A percentile compares a stretch with the other conserved stretches of the same genome.
phyloP scores from a whole-genome alignment of 2,329 filamentous ascomycete species.

The Hymenoscyphus linearis region DNA sequence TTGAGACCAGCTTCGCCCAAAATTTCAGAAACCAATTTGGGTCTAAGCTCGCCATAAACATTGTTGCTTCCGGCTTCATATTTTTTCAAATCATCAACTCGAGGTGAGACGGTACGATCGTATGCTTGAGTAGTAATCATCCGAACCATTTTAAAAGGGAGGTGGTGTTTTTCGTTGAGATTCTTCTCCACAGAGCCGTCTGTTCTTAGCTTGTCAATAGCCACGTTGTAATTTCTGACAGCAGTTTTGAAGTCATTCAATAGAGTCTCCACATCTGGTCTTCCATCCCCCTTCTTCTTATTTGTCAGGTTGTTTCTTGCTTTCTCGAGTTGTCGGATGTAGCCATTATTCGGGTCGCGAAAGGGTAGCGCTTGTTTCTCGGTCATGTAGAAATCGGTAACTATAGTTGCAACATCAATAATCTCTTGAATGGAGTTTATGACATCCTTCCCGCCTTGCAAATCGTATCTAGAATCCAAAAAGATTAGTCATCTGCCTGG shows the following conservation, averaged over 20 bases:
- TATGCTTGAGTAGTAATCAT: conserved; percentile 86
- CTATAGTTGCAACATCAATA: conserved; percentile 60
- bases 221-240: conserved; percentile 71
- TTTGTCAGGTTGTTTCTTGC: conserved; percentile 38
- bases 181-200: conserved; percentile 69
- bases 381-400: conserved; percentile 73
- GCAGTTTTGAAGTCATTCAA: conserved; percentile 65
- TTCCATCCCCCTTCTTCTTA: conserved; percentile 54
- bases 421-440: conserved; percentile 74
- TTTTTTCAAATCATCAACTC: conserved; percentile 74
- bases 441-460: conserved; percentile 73
- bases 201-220: conserved; percentile 58
- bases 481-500: not conserved
- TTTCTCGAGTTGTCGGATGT: conserved; percentile 71
- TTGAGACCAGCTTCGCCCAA: conserved; percentile 71
- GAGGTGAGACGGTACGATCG: conserved; percentile 84
- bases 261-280: conserved; percentile 24
- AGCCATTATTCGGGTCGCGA: conserved; percentile 65
- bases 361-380: conserved; percentile 62
- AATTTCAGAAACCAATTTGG: conserved; percentile 77
- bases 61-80: conserved; percentile 91
- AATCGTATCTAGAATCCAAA: conserved; percentile 52
- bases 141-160: conserved; percentile 68
- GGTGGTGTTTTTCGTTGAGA: conserved; percentile 60
- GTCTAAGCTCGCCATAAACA: conserved; percentile 88